Evolutionary conservation across 768 basidiomycete species (phyloP), one percentile per base, ranked within the genome.

Genomic region (Clitopilus passeckerianus): DNA sequence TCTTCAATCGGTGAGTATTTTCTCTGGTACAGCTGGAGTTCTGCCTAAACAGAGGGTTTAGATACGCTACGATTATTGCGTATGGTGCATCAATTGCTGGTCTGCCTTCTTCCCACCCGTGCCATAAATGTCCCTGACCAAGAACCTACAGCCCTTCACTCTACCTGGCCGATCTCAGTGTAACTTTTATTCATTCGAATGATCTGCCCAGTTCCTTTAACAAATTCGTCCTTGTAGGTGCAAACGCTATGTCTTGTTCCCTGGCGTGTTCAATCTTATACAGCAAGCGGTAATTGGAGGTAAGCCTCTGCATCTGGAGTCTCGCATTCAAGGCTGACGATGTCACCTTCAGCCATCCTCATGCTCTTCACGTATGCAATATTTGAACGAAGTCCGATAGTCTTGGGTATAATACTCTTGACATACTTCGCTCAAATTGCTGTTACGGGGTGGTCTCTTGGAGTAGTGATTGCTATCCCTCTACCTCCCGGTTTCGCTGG

Each of bases 401-500:
- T 61, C 18, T 35, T 61, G 6, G 33, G 53, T 7, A 20, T 64
- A 8, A 56, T 56, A n/a, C 15, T 24, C 15, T 24, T 27, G 6
- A 57, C 57, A n/a, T 53, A 59, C 30, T 15, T 59, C n/a, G 58
- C 43, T 10, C 63, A 64, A 34, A 52, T 64, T 22, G 60, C 57
- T 20, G 58, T 64, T n/a, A 64, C 58, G 15, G 63, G 63, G 2
- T 61, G 63, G 63, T 63, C 63, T 22, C 58, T 61, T 10, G 58
- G 63, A 53, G 63, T 58, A 16, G 55, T 64, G 10, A 61, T 60
- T 14, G 52, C 55, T 20, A 56, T 59, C 34, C 58, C 60, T 34
- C 57, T 64, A 22, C 60, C 60, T 18, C 46, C 16, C 14, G 60
- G 57, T 2, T 61, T 64, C 24, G 54, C 56, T 18, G 63, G 63